A percentile compares a stretch with the other conserved stretches of the same genome.
Conservation (phyloP, 768 basidiomycete genomes). For the Rhizopogon salebrosus region DNA sequence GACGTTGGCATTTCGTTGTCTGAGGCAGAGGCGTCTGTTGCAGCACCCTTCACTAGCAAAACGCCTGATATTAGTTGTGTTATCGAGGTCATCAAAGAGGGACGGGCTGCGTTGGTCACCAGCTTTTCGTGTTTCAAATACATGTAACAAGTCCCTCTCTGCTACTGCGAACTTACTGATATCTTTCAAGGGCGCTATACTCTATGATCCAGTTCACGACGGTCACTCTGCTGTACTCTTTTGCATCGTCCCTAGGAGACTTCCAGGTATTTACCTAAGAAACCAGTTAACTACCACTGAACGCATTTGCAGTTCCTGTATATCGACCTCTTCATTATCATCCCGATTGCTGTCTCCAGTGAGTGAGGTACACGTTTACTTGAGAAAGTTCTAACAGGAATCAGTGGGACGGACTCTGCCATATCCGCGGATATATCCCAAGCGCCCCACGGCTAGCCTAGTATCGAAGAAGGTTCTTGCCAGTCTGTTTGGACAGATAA, state of each 20-base stretch:
- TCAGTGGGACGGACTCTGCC: conserved; percentile 94
- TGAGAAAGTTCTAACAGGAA: background rate
- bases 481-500: conserved; percentile 89
- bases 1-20: conserved; percentile 96
- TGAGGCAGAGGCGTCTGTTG: conserved; percentile 97
- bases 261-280: conserved; percentile 64
- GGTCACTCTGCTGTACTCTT: conserved; percentile 91
- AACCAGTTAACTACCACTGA: background rate
- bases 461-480: conserved; percentile 93
- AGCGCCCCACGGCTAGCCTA: conserved; percentile 91
- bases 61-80: conserved; percentile 95
- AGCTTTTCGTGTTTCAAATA: conserved; percentile 99
- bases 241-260: conserved; percentile 93
- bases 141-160: conserved; percentile 57
- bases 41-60: conserved; percentile 93
- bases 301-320: conserved; percentile 71
- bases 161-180: conserved; percentile 5
- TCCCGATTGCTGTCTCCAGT: conserved; percentile 96
- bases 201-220: conserved; percentile 99
- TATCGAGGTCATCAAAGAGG: conserved; percentile 94
- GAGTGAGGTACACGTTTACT: conserved; percentile 27
- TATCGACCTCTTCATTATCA: conserved; percentile 97
- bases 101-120: conserved; percentile 91
- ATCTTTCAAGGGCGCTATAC: conserved; percentile 78
- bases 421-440: conserved; percentile 79